A percentile compares a stretch with the other conserved stretches of the same genome.
phyloP scores from a whole-genome alignment of 306 rosid species.

The Cicer bijugum region DNA sequence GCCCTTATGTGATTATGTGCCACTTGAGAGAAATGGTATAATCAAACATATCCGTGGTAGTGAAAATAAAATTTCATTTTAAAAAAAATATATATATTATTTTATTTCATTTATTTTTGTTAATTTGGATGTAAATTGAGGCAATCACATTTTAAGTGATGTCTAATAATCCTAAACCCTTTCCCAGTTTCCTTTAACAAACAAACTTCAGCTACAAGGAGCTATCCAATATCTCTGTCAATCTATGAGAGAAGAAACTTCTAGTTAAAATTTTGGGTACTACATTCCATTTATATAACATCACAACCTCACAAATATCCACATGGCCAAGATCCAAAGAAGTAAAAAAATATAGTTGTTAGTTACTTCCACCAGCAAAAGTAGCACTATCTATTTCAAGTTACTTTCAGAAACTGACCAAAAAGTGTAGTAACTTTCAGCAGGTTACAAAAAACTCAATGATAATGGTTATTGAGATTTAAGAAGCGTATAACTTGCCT shows the following conservation, averaged over 20 bases:
- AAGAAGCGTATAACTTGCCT: conserved; percentile 60
- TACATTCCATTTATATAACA: conserved; percentile 6
- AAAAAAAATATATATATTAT: neutral
- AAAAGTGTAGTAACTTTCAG: conserved; percentile 23
- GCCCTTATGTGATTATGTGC: neutral
- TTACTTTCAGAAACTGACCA: conserved; percentile 18
- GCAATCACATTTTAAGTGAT: conserved; percentile 7
- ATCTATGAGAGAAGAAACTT: too few species aligned
- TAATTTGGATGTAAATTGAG: neutral
- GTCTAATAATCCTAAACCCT: neutral
- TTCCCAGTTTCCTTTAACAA: neutral
- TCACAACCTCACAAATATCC: conserved; percentile 2
- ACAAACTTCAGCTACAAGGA: neutral
- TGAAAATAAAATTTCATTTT: conserved; percentile 6
- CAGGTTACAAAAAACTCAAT: conserved; percentile 6
- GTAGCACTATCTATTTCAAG: conserved; percentile 2
- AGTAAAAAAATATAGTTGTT: neutral
- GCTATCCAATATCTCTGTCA: too few species aligned
- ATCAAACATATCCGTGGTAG: neutral
- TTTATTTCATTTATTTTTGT: too few species aligned
- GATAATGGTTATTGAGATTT: conserved; percentile 21
- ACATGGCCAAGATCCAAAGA: conserved; percentile 29
- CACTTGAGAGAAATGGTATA: neutral
- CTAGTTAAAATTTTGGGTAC: neutral
- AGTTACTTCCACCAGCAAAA: conserved; percentile 18